Evolutionary conservation across 2,329 filamentous ascomycete genomes (phyloP).

Genomic region (Claviceps humidiphila): DNA sequence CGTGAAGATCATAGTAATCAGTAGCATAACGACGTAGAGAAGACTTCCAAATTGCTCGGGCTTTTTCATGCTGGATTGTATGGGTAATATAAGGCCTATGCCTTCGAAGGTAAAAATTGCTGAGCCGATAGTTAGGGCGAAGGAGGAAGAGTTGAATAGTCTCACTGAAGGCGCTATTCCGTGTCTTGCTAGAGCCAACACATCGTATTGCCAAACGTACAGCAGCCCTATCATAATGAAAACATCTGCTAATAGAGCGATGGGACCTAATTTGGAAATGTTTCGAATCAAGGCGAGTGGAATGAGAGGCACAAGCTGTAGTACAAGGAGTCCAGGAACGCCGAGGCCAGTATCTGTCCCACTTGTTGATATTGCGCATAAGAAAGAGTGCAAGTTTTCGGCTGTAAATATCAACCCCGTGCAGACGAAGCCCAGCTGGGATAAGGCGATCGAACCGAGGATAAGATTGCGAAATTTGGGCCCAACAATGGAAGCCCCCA

Average conservation of each 20-base stretch:
- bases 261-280: conserved; percentile 59
- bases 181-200: conserved; percentile 37
- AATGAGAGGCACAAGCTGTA: conserved; percentile 52
- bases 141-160: conserved; percentile 56
- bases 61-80: conserved; percentile 61
- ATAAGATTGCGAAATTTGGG: conserved; percentile 50
- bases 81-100: conserved; percentile 63
- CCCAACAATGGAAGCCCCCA: conserved; percentile 54
- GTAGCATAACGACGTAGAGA: conserved; percentile 55
- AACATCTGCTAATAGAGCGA: conserved; percentile 55
- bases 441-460: conserved; percentile 56
- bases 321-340: conserved; percentile 42
- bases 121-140: conserved; percentile 58
- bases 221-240: conserved; percentile 58
- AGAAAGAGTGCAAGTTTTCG: conserved; percentile 57
- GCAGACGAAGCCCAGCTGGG: conserved; percentile 67
- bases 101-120: conserved; percentile 71
- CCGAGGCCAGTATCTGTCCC: conserved; percentile 38
- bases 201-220: conserved; percentile 64
- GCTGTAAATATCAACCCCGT: conserved; percentile 66
- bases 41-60: conserved; percentile 54
- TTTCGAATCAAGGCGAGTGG: conserved; percentile 59
- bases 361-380: conserved; percentile 44
- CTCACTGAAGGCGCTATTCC: conserved; percentile 49
- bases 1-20: conserved; percentile 61